These are phyloP conservation scores for Telopea speciosissima DNA, from an alignment of 177 flowering plant genomes.

Conservation along the genomic window DNA sequence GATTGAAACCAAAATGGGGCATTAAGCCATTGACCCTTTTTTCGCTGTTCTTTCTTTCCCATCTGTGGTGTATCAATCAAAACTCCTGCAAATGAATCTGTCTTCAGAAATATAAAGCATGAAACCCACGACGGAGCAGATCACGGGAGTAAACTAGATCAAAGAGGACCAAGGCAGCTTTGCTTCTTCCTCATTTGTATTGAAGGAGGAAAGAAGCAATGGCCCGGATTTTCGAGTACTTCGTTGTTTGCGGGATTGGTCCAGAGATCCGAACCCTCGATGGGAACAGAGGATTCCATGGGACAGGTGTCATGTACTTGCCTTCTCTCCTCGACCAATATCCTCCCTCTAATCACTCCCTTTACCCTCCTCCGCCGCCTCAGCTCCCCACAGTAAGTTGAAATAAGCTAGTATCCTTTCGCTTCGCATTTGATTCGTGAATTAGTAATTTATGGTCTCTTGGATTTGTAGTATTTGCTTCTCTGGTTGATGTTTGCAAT, in stretches of 20 bases:
- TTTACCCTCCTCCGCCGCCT: conserved; percentile 89
- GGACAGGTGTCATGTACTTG: conserved; percentile 49
- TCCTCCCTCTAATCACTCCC: conserved; percentile 73
- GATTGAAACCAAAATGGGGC: too few relatives aligned
- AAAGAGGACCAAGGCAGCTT: background rate
- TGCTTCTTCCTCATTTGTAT: background rate
- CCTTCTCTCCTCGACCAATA: conserved; percentile 85
- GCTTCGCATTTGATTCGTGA: background rate
- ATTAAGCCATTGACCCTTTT: too few relatives aligned
- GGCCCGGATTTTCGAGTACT: conserved; percentile 81
- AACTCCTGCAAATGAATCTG: too few relatives aligned
- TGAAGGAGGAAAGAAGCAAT: conserved; percentile 4
- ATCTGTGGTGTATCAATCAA: too few relatives aligned
- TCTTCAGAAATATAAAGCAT: background rate
- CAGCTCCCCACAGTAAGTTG: conserved; percentile 78
- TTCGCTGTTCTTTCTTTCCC: too few relatives aligned
- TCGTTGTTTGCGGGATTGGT: conserved; percentile 93
- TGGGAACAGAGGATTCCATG: conserved; percentile 74
- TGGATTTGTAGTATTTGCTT: background rate
- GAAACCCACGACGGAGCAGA: background rate
- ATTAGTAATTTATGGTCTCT: background rate
- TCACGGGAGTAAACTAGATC: background rate
- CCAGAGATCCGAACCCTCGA: conserved; percentile 87
- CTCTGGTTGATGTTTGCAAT: background rate
- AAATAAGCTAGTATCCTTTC: background rate